Evolutionary conservation across 345 rosid genomes (phyloP), one percentile per base, ranked within the genome.

Genomic region (Alliaria petiolata): DNA sequence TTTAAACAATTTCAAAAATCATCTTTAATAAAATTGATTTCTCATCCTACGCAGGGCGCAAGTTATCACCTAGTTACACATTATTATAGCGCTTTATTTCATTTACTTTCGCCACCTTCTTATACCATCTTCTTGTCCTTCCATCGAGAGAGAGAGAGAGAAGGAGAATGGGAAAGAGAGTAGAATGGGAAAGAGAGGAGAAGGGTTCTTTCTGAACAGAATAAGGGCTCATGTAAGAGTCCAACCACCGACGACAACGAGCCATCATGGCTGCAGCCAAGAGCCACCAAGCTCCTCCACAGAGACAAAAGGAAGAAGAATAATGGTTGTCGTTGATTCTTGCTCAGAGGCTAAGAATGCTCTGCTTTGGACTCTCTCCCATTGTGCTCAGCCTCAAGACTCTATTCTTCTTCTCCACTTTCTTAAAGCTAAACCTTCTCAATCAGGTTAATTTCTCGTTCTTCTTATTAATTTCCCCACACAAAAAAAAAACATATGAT

Each of bases 361-460:
- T 76, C 15, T 93, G 2, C 97, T 86, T 31, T 93, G 98, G 98
- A 89, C 95, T 33, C 89, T 93, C 16, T 85, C 96, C 30, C 98
- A 91, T 53, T 80, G 95, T 44, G 86, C 86, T 65, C 97, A 91
- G 81, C 77, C 76, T 69, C 88, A 89, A 47, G 97, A 93, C 74
- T 81, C 72, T 22, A 45, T 93, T 49, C 44, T 91, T 79, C 95
- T 93, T 55, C 86, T 93, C 61, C 72, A 87, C 26, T 90, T 89
- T 35, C 65, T 80, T 54, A 89, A 87, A 60, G 35, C 66, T 34
- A 73, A 56, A 65, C 53, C 80, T 2, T 82, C 80, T 45, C 67
- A 6, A 20, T 15, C 68, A 66, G 72, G 78, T 74, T 20, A 34
- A 50, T 13, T 40, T 40, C 33, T 49, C 8, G 56, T 16, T 45